Evolutionary conservation across 805 yeast species (phyloP), one percentile per base, ranked within the genome.

Genomic region (Candida xyloterini): DNA sequence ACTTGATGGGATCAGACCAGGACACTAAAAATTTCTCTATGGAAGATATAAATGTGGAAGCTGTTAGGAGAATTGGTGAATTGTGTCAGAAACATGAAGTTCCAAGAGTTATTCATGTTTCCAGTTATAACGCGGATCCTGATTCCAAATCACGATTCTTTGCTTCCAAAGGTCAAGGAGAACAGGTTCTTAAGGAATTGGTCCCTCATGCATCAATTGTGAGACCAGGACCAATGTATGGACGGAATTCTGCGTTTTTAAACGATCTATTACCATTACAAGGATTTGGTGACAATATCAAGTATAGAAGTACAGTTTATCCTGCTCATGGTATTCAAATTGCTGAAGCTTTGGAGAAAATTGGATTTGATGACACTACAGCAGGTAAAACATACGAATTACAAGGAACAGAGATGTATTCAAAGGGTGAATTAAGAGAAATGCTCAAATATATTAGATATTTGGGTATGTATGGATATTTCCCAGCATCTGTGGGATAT

Each of bases 41-140:
- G 81, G 84, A 87, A 27, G 95, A 87, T 58, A 83, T 84, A 47
- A 84, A 87, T 59, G 81, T 87, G 45, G 95, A 82, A 53, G 79
- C 82, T 25, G 73, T 93, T 23, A 76, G 79, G 57, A 75, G 95
- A 62, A 81, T 87, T 52, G 87, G 90, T 13, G 74, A 76, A 52
- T 84, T 89, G 4, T 75, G 75, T 33, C 77, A 76, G 52, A 82
- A 81, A 46, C 79, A 78, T 44, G 80, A 80, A 27, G 88, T 84
- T 34, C 78, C 91, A 30, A 70, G 95, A 53, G 74, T 75, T 47
- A 70, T 87, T 43, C 95, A 87, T 55, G 89, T 87, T 14, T 84
- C 95, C 27, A 73, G 87, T 15, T 81, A 82, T 67, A 81, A 80
- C 57, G 95, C 93, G 30, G 67, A 81, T 57, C 78, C 80, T 18